phyloP scores from a whole-genome alignment of 495 filamentous ascomycete species.

The Talaromyces stipitatus region DNA sequence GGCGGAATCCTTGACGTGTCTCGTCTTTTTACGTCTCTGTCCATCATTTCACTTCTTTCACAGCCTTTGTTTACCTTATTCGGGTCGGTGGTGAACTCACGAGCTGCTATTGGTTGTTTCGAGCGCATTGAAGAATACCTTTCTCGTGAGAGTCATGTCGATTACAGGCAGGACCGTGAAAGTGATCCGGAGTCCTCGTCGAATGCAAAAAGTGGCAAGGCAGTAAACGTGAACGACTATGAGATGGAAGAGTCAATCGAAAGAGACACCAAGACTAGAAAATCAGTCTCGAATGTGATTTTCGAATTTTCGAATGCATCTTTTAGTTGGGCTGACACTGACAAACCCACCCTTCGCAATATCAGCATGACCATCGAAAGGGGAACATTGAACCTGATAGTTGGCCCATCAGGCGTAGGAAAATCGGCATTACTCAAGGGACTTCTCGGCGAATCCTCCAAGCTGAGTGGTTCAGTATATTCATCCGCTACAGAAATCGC shows the following conservation, averaged over 20 bases:
- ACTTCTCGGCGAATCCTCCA: slow-evolving; percentile 42
- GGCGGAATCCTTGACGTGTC: slow-evolving; percentile 8
- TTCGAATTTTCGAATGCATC: neutral
- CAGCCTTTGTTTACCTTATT: slow-evolving; percentile 22
- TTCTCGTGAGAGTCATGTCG: neutral
- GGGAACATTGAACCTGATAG: slow-evolving; percentile 41
- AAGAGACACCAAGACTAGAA: neutral
- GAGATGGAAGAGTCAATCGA: neutral
- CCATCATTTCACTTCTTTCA: slow-evolving; percentile 12
- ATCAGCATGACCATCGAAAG: slow-evolving; percentile 21
- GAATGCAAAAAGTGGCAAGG: neutral
- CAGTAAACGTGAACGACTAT: neutral
- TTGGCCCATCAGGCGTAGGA: slow-evolving; percentile 55
- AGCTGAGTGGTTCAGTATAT: neutral
- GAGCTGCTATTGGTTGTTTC: slow-evolving; percentile 30
- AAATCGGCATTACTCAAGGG: slow-evolving; percentile 53
- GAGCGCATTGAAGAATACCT: slow-evolving; percentile 33
- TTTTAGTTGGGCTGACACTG: slow-evolving; percentile 4
- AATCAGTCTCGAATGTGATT: neutral
- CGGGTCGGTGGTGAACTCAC: slow-evolving; percentile 23
- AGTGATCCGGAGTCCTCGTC: neutral
- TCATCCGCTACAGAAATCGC: slow-evolving; percentile 14
- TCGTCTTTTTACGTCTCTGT: slow-evolving; percentile 13
- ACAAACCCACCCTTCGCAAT: slow-evolving; percentile 14
- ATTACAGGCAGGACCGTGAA: neutral